A percentile compares a stretch with the other conserved stretches of the same genome.
These are phyloP conservation scores for Fusarium buharicum DNA, from an alignment of 2,329 filamentous ascomycete species.

Conservation along the genomic window DNA sequence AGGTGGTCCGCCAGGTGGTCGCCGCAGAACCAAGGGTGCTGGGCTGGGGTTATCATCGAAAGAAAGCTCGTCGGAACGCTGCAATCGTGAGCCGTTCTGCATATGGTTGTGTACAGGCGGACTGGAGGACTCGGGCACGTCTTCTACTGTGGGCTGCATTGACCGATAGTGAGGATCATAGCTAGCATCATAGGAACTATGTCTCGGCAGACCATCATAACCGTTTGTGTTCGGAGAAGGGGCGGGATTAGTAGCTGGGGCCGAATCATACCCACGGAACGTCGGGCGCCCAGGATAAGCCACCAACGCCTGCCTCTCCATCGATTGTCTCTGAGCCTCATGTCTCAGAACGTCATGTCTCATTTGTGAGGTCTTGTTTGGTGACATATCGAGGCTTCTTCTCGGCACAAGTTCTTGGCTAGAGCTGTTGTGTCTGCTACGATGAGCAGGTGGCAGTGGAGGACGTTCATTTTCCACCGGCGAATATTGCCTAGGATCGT, in stretches of 20 bases:
- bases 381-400: conserved; percentile 54
- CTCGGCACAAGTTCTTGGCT: conserved; percentile 56
- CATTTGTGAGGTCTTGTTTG: conserved; percentile 61
- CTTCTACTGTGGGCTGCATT: conserved; percentile 72
- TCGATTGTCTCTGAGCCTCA: conserved; percentile 66
- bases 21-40: conserved; percentile 58
- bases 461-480: conserved; percentile 58
- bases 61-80: conserved; percentile 51
- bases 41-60: conserved; percentile 56
- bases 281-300: conserved; percentile 65
- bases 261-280: conserved; percentile 63
- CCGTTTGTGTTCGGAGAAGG: conserved; percentile 44
- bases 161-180: conserved; percentile 60
- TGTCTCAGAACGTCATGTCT: conserved; percentile 67
- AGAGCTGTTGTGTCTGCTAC: conserved; percentile 59
- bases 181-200: conserved; percentile 62
- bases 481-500: conserved; percentile 50
- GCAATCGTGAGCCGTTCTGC: conserved; percentile 40
- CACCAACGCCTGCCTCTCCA: conserved; percentile 59
- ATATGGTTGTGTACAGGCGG: conserved; percentile 43
- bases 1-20: conserved; percentile 43
- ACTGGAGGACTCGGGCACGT: conserved; percentile 66
- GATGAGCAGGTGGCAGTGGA: conserved; percentile 67
- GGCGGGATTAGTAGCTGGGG: conserved; percentile 51
- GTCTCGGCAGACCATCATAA: conserved; percentile 55